These are phyloP conservation scores for Gracilaria gracilis DNA, from an alignment of 23 red algal genomes.

Conservation along the genomic window DNA sequence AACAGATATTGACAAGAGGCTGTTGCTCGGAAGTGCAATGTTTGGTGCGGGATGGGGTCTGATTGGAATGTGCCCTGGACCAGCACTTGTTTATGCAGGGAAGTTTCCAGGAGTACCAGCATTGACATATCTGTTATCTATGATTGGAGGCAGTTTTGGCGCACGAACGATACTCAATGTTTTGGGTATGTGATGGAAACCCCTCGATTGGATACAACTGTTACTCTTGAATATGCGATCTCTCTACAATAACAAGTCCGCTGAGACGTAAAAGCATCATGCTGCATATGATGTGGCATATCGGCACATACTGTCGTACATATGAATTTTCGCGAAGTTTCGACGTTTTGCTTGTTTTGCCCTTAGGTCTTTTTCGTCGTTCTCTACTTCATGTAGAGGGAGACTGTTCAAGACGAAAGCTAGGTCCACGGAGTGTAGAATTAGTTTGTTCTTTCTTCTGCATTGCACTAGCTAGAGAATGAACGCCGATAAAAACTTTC, in stretches of 20 bases:
- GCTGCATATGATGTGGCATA: too few species aligned
- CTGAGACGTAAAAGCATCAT: too few species aligned
- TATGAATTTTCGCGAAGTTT: too few species aligned
- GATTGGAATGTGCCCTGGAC: slow-evolving; percentile 77
- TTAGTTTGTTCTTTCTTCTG: too few species aligned
- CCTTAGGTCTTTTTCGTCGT: too few species aligned
- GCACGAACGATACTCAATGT: neutral
- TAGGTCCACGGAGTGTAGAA: too few species aligned
- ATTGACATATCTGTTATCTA: slow-evolving; percentile 3
- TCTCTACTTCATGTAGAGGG: too few species aligned
- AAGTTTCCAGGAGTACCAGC: neutral
- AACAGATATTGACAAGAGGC: slow-evolving; percentile 42
- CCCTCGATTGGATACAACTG: neutral
- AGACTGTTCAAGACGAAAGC: too few species aligned
- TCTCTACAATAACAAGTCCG: neutral
- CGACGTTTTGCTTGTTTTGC: too few species aligned
- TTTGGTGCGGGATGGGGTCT: slow-evolving; percentile 77
- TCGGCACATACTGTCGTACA: too few species aligned
- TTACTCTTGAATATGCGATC: neutral
- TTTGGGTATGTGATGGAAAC: neutral
- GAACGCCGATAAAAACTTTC: too few species aligned
- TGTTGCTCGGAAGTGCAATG: slow-evolving; percentile 62
- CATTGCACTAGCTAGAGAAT: too few species aligned
- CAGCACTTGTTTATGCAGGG: slow-evolving; percentile 56
- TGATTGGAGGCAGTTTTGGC: slow-evolving; percentile 11